Evolutionary conservation across 148 eudicot species (phyloP), one percentile per base, ranked within the genome.

Genomic region (Vaccinium myrtillus): DNA sequence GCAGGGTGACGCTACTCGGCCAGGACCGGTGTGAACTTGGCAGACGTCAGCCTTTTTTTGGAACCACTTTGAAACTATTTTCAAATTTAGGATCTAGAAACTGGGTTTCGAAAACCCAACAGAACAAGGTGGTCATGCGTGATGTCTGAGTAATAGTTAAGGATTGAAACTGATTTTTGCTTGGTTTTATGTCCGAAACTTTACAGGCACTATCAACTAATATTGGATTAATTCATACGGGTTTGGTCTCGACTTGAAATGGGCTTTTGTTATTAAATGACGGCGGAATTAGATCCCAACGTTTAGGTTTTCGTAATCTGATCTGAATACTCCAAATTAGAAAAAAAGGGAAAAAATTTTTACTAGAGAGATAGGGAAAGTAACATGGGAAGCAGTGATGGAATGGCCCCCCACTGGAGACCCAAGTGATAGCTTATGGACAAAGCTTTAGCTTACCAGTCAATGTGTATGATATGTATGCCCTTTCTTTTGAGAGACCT

Each of bases 361-460:
- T 43, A 43, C 46, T 43, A 43, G 46, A 5, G 43, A 71, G 77
- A 54, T 15, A 16, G n/a, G 10, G n/a, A 78, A 23, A 78, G 81
- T 78, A 78, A 30, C 81, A 78, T 78, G 81, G 81, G 81, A 25
- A 54, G 81, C 77, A 73, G 77, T 73, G 77, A 27, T n/a, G n/a
- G n/a, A n/a, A n/a, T n/a, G n/a, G n/a, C n/a, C 63, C 65, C 23
- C 46, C 58, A 25, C 19, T 59, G 8, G 65, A 7, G 59, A 55
- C 25, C 30, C 79, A 48, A 76, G 56, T 53, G 81, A 78, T 15
- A 78, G 80, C 63, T 51, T 54, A 78, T 27, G 19, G 81, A 78
- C 81, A 73, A 73, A 78, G 81, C 43, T 25, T 4, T 15, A 54
- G 49, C 50, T 73, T 73, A 36, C 58, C 13, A 50, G 19, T 46